These are phyloP conservation scores for Phyllosticta citribraziliensis DNA, from an alignment of 2,329 filamentous ascomycete species.

Conservation along the genomic window DNA sequence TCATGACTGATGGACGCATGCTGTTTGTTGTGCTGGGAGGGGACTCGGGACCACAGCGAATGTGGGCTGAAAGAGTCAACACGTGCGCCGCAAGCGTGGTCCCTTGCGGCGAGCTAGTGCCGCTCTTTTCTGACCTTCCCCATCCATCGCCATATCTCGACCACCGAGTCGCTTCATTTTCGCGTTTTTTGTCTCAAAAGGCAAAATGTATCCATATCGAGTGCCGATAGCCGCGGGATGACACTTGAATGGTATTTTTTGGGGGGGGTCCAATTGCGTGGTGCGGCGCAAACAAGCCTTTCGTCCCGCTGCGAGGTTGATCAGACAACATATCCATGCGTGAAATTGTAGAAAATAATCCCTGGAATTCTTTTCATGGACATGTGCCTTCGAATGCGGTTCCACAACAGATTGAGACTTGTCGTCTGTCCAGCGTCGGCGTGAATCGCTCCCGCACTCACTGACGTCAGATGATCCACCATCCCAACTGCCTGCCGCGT, in stretches of 20 bases:
- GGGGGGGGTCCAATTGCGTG: neutral
- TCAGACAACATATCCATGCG: neutral
- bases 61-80: neutral
- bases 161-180: neutral
- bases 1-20: neutral
- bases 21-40: neutral
- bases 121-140: neutral
- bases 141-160: neutral
- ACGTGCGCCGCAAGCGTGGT: neutral
- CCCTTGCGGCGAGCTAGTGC: neutral
- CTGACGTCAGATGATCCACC: neutral
- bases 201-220: neutral
- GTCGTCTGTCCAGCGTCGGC: neutral
- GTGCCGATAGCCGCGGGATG: neutral
- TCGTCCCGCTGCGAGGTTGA: neutral
- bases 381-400: neutral
- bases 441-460: neutral
- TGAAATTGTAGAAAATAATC: neutral
- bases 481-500: neutral
- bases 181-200: neutral
- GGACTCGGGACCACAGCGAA: neutral
- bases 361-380: neutral
- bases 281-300: neutral
- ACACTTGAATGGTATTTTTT: neutral
- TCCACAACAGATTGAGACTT: neutral